Evolutionary conservation across 2,329 filamentous ascomycete species (phyloP), one percentile per base, ranked within the genome.

Genomic region (Moelleriella libera): DNA sequence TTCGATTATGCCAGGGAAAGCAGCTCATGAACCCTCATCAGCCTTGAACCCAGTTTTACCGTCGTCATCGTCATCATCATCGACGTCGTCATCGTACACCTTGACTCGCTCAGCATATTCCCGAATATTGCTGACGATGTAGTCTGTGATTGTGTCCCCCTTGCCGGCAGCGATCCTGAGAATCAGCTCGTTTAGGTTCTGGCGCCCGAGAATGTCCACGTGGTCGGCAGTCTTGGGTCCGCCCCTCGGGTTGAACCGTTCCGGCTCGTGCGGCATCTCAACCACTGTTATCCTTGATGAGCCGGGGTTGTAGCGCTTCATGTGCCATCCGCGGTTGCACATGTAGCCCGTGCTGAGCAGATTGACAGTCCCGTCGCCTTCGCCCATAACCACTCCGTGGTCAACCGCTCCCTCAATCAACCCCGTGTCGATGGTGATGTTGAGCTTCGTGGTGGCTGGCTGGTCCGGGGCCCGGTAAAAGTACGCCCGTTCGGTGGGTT

Each of bases 251-350:
- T 82, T 90, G 63, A 96, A 98, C 14, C 87, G 71, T 56, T 96
- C 90, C 1, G 92, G 92, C 59, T 97, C 89, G 60, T 98, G 92
- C 1, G 83, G 85, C 92, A 98, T 98, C 68, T 98, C 92, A 51
- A 84, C 88, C 0, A 89, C 85, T 41, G 81, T 94, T 52, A 98
- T 70, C 57, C 88, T 80, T 32, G 83, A 76, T 2, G 83, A 82
- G 0, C 88, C 84, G 0, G 92, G 92, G 58, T 98, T 98, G 63
- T 94, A 98, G 37, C 92, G 77, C 64, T 88, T 88, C 64, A 96
- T 85, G 49, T 82, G 81, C 92, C 92, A 98, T 3, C 92, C 92
- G 57, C 83, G 88, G 55, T 88, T 84, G 63, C 92, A 98, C 92
- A 98, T 97, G 63, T 97, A 98, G 2, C 90, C 92, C 1, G 81